Evolutionary conservation across 163 green algal genomes (phyloP).

Genomic region (Chlorella variabilis): DNA sequence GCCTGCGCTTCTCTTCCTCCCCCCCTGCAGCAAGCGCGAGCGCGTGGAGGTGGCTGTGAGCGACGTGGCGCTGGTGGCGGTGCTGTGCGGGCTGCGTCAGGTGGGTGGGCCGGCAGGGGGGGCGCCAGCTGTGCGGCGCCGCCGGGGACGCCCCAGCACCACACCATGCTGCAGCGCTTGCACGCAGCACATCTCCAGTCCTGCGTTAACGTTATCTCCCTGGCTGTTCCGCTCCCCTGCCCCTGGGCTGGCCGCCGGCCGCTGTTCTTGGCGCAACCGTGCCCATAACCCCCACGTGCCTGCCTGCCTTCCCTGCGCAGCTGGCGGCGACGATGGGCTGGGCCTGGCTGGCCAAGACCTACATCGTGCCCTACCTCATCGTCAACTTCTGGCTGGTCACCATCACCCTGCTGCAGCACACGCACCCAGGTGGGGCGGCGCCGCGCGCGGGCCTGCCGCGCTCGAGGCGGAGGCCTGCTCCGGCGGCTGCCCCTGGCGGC

Average conservation of each 20-base stretch:
- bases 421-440: slow-evolving; percentile 69
- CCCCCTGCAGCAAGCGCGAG: slow-evolving; percentile 70
- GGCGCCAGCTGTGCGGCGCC: no score
- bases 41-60: slow-evolving; percentile 69
- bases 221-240: no score
- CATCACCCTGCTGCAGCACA: slow-evolving; percentile 95
- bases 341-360: slow-evolving; percentile 80
- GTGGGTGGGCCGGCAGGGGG: slow-evolving; percentile 15
- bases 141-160: no score
- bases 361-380: slow-evolving; percentile 85
- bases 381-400: slow-evolving; percentile 94
- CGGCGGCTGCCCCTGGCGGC: no score
- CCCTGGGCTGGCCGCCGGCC: no score
- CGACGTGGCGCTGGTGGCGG: slow-evolving; percentile 62
- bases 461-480: no score
- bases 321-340: slow-evolving; percentile 64
- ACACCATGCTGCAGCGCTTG: no score
- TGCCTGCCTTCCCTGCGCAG: neutral
- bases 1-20: neutral
- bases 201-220: no score
- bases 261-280: no score
- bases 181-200: no score
- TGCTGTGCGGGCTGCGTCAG: slow-evolving; percentile 62
- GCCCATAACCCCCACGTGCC: neutral
- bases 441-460: no score